Evolutionary conservation across 2,329 filamentous ascomycete species (phyloP), one percentile per base, ranked within the genome.

Genomic region (Fusarium pseudoanthophilum): DNA sequence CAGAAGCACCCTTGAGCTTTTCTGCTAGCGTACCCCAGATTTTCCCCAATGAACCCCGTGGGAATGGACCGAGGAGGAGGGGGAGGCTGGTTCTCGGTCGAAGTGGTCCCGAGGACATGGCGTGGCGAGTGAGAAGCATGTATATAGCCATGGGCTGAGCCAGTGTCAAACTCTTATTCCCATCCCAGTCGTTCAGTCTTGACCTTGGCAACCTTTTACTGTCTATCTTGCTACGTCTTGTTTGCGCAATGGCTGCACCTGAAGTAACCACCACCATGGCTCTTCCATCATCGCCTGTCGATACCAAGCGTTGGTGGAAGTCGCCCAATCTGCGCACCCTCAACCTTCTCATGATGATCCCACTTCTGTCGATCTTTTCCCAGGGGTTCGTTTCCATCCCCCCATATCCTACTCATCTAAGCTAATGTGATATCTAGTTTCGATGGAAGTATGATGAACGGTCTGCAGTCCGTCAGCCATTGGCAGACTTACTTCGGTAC

Each of bases 371-470:
- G 4, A 61, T 57, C 2, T 61, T 61, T 7, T 61, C 49, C 3
- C 49, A 57, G 13, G 28, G 46, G 32, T 34, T 34, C 32, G 32
- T 34, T 34, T 15, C 32, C 14, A 34, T 34, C n/a, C 32, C 32
- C 32, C 32, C 32, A 15, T 34, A 34, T 34, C 32, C 3, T 3
- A 34, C 32, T 15, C 14, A 15, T 34, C 14, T 34, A 9, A 49
- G 21, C 28, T 49, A 32, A 49, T n/a, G 5, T n/a, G 21, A 16
- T n/a, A 4, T n/a, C 5, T 18, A 49, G 46, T 34, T 61, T 61
- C 3, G 59, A 57, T 24, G 59, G 59, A 7, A 61, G 59, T 8
- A 61, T 61, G 59, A 61, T 61, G 59, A 61, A 61, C 36, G 59
- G 59, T 37, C 37, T 61, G 1, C 37, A 61, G 59, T 61, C 59